Evolutionary conservation across 169 alveolate species (phyloP).

Genomic region (Perkinsus chesapeaki): DNA sequence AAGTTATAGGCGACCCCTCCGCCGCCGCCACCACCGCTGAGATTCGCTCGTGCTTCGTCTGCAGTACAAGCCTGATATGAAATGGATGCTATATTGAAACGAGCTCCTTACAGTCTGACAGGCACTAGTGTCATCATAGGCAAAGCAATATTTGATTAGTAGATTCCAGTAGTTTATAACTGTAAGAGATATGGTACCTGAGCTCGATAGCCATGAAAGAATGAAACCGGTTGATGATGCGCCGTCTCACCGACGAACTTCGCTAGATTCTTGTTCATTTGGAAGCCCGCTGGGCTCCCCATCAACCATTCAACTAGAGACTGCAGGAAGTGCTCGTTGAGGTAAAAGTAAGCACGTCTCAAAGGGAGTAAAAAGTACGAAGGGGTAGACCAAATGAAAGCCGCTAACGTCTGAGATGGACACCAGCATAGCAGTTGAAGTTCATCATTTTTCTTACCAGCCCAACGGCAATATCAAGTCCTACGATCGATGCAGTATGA

Average conservation of each 20-base stretch:
- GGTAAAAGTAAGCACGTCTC: conserved; percentile 21
- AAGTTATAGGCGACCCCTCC: background rate
- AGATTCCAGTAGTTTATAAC: background rate
- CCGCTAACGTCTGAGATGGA: background rate
- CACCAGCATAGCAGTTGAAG: background rate
- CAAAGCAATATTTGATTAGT: background rate
- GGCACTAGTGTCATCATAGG: background rate
- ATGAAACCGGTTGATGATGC: background rate
- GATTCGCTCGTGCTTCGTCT: background rate
- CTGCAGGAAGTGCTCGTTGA: conserved; percentile 14
- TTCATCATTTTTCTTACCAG: background rate
- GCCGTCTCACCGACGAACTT: conserved; percentile 26
- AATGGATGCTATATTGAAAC: background rate
- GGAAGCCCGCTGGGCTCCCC: conserved; percentile 31
- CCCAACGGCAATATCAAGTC: background rate
- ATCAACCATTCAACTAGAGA: conserved; percentile 29
- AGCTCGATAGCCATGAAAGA: too few relatives aligned
- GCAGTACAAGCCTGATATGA: too few relatives aligned
- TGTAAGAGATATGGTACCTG: conserved; percentile 5
- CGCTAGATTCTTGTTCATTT: conserved; percentile 20
- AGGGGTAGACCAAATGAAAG: conserved; percentile 7
- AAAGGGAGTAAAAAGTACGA: conserved; percentile 18
- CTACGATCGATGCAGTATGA: background rate
- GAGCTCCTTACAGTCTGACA: background rate
- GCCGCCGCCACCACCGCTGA: background rate